These are phyloP conservation scores for Yarrowia divulgata DNA, from an alignment of 805 yeast genomes.

Conservation along the genomic window DNA sequence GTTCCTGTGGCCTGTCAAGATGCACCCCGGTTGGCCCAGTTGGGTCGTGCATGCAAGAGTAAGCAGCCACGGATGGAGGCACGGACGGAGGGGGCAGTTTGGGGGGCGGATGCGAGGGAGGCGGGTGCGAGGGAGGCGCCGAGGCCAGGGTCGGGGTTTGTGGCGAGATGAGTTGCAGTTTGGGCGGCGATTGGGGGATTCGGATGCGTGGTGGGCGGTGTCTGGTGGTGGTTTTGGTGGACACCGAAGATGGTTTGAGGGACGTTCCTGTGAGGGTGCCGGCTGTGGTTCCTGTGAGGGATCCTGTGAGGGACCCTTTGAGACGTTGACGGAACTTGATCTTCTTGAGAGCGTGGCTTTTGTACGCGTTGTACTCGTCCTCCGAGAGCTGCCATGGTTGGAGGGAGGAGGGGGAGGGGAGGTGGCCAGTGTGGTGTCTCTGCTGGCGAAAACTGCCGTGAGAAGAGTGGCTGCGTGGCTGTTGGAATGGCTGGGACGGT, in stretches of 20 bases:
- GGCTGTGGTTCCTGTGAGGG: too few species aligned
- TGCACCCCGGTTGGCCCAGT: slow-evolving; percentile 2
- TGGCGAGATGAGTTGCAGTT: slow-evolving; percentile 21
- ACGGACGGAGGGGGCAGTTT: background rate
- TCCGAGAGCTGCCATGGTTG: slow-evolving; percentile 16
- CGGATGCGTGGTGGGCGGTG: background rate
- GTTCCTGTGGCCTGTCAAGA: too few species aligned
- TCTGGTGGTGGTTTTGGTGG: background rate
- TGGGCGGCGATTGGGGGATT: background rate
- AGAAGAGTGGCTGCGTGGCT: too few species aligned
- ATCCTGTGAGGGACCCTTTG: background rate
- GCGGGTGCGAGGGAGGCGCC: slow-evolving; percentile 6
- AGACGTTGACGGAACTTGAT: background rate
- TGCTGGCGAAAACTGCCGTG: too few species aligned
- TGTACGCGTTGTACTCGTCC: slow-evolving; percentile 25
- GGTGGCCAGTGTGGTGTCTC: background rate
- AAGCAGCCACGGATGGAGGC: slow-evolving; percentile 12
- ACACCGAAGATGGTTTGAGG: too few species aligned
- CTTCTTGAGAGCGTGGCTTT: background rate
- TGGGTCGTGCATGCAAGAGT: slow-evolving; percentile 18
- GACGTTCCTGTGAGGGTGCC: too few species aligned
- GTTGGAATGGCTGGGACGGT: too few species aligned
- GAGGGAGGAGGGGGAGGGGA: background rate
- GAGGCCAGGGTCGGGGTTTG: slow-evolving; percentile 14
- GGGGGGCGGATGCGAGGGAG: slow-evolving; percentile 5